Conservation (phyloP, 345 rosid genomes). For the Brassica nigra region DNA sequence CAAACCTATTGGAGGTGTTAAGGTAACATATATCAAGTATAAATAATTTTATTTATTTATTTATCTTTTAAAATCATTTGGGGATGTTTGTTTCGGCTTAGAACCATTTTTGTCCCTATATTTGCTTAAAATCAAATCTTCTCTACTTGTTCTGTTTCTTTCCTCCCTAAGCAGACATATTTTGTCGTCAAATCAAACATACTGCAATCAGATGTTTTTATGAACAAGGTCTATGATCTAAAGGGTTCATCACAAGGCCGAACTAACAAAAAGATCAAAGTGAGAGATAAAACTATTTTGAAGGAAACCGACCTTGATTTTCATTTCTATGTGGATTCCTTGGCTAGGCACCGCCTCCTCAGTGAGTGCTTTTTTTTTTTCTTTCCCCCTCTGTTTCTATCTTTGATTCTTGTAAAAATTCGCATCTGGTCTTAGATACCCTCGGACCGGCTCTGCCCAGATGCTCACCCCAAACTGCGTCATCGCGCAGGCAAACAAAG, state of each 20-base stretch:
- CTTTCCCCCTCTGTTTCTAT: not conserved
- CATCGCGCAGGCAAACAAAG: slow-evolving; percentile 50
- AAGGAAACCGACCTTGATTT: slow-evolving; percentile 59
- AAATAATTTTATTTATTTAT: too few relatives aligned
- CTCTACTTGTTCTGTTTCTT: not conserved
- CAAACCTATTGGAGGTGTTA: slow-evolving; percentile 52
- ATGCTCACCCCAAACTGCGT: not conserved
- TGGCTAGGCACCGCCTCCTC: slow-evolving; percentile 46
- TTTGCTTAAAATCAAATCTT: too few relatives aligned
- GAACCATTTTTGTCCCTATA: too few relatives aligned
- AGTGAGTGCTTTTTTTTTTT: slow-evolving; percentile 39
- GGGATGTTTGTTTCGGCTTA: too few relatives aligned
- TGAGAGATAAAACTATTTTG: slow-evolving; percentile 46
- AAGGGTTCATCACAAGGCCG: slow-evolving; percentile 65
- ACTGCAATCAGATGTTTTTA: slow-evolving; percentile 40
- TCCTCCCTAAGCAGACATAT: slow-evolving; percentile 47
- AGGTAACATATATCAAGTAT: slow-evolving; percentile 39
- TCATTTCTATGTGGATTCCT: slow-evolving; percentile 52
- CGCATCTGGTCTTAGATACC: too few relatives aligned
- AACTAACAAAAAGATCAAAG: slow-evolving; percentile 35
- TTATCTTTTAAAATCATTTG: too few relatives aligned
- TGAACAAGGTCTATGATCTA: slow-evolving; percentile 54
- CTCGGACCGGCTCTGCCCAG: too few relatives aligned
- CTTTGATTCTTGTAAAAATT: slow-evolving; percentile 15
- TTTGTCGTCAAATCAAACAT: slow-evolving; percentile 54